Evolutionary conservation across 2,329 filamentous ascomycete genomes (phyloP), one percentile per base, ranked within the genome.

Genomic region (Stagonosporopsis vannaccii): DNA sequence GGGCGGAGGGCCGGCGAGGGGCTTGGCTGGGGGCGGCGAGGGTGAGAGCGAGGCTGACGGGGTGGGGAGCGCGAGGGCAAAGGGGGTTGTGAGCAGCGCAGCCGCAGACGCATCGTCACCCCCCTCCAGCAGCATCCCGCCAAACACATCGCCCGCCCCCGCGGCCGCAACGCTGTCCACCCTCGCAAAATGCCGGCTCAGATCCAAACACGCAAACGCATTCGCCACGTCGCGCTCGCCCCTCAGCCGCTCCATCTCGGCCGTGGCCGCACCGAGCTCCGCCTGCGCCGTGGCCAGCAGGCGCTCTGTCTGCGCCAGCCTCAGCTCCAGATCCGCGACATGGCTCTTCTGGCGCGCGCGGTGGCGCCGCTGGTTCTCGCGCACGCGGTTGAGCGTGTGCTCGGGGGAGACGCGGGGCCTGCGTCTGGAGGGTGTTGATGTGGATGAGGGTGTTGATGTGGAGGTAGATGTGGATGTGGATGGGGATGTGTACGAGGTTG

Each of bases 351-450:
- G 74, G 26, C 78, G 71, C 8, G 80, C 79, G 4, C 81, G 79
- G 61, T 84, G 81, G 22, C 81, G 77, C 35, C 81, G 78, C 63
- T 84, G 81, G 59, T 84, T 84, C 41, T 84, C 78, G n/a, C 81
- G 79, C 15, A 81, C 77, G 7, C 81, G 76, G 47, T 66, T 68
- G 20, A 78, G 59, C 0, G 76, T 72, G 60, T 78, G 73, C 42
- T 72, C 70, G 40, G 75, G 67, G 22, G 71, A 66, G 8, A 74
- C 72, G 23, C 68, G 66, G 22, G 56, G 45, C 51, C 57, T 65
- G 43, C 63, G 60, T 4, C 47, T 56, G 8, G 51, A 17, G 15
- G 59, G 51, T 12, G 59, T 47, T 28, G 20, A 9, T 17, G 35
- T 22, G 7, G 44, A 17, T 20, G 32, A 20, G 22, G 44, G 30